Evolutionary conservation across 1,139 yeast genomes (phyloP).

Genomic region (Taiozyma sp.): DNA sequence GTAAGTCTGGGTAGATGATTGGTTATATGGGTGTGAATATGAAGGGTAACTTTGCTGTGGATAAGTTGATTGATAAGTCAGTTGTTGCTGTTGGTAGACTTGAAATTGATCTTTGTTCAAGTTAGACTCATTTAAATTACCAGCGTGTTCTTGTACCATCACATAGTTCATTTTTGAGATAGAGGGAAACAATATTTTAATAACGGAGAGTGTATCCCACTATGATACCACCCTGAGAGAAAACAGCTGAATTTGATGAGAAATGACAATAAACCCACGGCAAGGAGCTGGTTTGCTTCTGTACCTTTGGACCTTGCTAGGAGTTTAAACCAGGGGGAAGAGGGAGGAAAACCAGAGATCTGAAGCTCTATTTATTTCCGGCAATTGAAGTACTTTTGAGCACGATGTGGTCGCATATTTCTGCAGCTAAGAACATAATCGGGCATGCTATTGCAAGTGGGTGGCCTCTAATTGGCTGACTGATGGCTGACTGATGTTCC

Average conservation of each 20-base stretch:
- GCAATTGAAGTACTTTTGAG: neutral
- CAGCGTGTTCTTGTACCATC: neutral
- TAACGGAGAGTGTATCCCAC: no score
- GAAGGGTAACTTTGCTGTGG: neutral
- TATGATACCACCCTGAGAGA: neutral
- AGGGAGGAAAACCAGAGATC: neutral
- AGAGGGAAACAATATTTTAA: neutral
- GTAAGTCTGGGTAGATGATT: neutral
- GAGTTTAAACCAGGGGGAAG: neutral
- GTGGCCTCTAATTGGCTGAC: neutral
- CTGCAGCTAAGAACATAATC: neutral
- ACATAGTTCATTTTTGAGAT: neutral
- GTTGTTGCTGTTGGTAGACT: neutral
- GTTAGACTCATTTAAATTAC: neutral
- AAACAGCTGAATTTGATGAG: neutral
- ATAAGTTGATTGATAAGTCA: neutral
- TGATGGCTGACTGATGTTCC: neutral
- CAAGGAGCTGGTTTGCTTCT: neutral
- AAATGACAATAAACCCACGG: neutral
- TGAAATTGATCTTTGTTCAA: neutral
- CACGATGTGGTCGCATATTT: neutral
- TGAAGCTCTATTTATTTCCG: neutral
- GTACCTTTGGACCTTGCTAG: neutral
- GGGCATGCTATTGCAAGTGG: neutral
- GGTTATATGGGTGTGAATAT: neutral